A percentile compares a stretch with the other conserved stretches of the same genome.
Conservation (phyloP, 345 rosid genomes). For the Gossypium mustelinum region DNA sequence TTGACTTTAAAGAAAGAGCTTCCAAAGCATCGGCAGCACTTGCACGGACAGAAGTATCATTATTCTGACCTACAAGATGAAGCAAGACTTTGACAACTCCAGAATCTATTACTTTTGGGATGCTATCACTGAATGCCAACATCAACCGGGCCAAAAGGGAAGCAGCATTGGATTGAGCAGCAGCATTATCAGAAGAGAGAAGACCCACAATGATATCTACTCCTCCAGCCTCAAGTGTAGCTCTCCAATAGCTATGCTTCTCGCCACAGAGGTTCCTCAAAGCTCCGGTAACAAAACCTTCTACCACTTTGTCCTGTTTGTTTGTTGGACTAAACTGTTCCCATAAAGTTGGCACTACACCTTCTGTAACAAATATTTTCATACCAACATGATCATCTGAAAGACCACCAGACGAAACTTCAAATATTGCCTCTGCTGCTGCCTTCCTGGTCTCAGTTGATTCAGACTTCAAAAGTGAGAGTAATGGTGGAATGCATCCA, state of each 20-base stretch:
- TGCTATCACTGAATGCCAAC: slow-evolving; percentile 57
- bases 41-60: slow-evolving; percentile 56
- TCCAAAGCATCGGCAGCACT: slow-evolving; percentile 80
- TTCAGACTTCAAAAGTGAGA: slow-evolving; percentile 70
- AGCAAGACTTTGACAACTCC: slow-evolving; percentile 67
- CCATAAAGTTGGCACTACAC: slow-evolving; percentile 78
- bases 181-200: slow-evolving; percentile 65
- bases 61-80: slow-evolving; percentile 50
- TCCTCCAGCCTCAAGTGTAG: slow-evolving; percentile 67
- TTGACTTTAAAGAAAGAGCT: slow-evolving; percentile 64
- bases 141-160: slow-evolving; percentile 75
- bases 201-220: slow-evolving; percentile 63
- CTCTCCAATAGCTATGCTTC: slow-evolving; percentile 64
- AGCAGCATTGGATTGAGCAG: slow-evolving; percentile 79
- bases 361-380: slow-evolving; percentile 80
- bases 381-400: slow-evolving; percentile 77
- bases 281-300: slow-evolving; percentile 78
- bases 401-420: slow-evolving; percentile 70
- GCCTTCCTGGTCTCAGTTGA: slow-evolving; percentile 61
- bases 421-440: slow-evolving; percentile 75
- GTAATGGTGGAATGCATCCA: slow-evolving; percentile 82
- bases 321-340: slow-evolving; percentile 54
- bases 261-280: slow-evolving; percentile 77
- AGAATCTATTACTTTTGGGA: slow-evolving; percentile 61
- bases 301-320: slow-evolving; percentile 63